These are phyloP conservation scores for Moniliophthora roreri DNA, from an alignment of 1,284 basidiomycete species.

Conservation along the genomic window DNA sequence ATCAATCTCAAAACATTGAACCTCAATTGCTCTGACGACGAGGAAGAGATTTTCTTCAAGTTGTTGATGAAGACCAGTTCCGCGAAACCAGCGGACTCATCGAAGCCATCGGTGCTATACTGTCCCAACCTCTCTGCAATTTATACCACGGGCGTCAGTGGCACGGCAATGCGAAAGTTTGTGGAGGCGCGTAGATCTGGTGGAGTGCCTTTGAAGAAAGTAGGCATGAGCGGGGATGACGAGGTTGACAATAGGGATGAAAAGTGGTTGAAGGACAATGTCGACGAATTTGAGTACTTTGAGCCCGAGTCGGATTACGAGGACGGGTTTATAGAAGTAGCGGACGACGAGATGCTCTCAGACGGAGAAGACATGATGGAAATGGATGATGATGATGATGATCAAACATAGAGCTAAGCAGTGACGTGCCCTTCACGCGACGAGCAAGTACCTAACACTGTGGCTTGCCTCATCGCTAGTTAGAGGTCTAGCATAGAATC, in stretches of 20 bases:
- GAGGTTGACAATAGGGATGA: constrained; percentile 34
- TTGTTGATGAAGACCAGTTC: constrained; percentile 29
- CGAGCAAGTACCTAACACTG: too few species aligned
- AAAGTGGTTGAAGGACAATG: constrained; percentile 44
- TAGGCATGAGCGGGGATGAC: constrained; percentile 45
- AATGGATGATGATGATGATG: constrained; percentile 19
- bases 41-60: constrained; percentile 36
- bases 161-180: constrained; percentile 39
- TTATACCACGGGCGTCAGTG: constrained; percentile 42
- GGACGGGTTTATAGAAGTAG: neutral
- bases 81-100: constrained; percentile 12
- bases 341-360: constrained; percentile 25
- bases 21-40: constrained; percentile 38
- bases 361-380: constrained; percentile 18
- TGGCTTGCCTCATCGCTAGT: too few species aligned
- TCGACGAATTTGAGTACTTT: constrained; percentile 49
- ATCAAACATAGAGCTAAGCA: neutral
- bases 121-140: constrained; percentile 46
- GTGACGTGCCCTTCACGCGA: too few species aligned
- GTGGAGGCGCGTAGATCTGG: constrained; percentile 39
- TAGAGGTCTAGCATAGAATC: too few species aligned
- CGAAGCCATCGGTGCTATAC: constrained; percentile 21
- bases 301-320: constrained; percentile 46
- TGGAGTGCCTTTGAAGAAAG: constrained; percentile 41
- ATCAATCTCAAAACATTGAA: constrained; percentile 40